Base-by-base conservation (phyloP, 495 filamentous ascomycete species). In the Neurospora pannonica region DNA sequence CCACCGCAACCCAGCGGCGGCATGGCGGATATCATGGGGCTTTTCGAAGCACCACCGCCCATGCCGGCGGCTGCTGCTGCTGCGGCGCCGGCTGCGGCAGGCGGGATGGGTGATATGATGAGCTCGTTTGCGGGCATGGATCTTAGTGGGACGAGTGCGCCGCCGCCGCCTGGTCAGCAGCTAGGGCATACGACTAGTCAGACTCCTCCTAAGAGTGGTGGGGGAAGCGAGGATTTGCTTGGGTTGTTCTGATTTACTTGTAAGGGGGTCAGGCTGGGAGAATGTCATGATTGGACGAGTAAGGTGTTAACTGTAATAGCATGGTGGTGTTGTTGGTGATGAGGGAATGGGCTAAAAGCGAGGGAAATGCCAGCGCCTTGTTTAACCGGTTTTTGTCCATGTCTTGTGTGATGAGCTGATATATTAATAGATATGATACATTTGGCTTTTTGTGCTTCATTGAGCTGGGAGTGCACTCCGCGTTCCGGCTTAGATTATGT, bases 1-100 rank as follows among this genome's bases (percentile, higher is more conserved):
- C 76, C 86, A 82, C 76, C 80, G 74, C 77, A 82, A 10, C 76
- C 86, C 79, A 80, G 81, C 74, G 73, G 91, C 75, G 91, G 91
- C 73, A 87, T 99, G 85, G 94, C 96, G 74, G 96, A 98, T 79
- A 88, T 99, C 77, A 91, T 98, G 85, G 94, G 93, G 17, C 84
- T 98, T 46, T 97, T 97, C 78, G 90, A 89, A 74, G 86, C 85
- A 2, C 79, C 83, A 72, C 10, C 76, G 38, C 72, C 78, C 78
- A 72, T 74, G 82, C 81, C 70, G 77, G 77, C 46, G 78, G 77
- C 42, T 79, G 36, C 38, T 71, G 28, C 36, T 9, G 37, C 28
- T 8, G 36, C 31, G 54, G 71, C 13, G 7, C 54, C 40, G 11
- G 72, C 42, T 62, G 54, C 70, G 28, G 38, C n/a, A 74, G 28